A percentile compares a stretch with the other conserved stretches of the same genome.
Conservation (phyloP, 1,284 basidiomycete species). For the Apiotrichum porosum region DNA sequence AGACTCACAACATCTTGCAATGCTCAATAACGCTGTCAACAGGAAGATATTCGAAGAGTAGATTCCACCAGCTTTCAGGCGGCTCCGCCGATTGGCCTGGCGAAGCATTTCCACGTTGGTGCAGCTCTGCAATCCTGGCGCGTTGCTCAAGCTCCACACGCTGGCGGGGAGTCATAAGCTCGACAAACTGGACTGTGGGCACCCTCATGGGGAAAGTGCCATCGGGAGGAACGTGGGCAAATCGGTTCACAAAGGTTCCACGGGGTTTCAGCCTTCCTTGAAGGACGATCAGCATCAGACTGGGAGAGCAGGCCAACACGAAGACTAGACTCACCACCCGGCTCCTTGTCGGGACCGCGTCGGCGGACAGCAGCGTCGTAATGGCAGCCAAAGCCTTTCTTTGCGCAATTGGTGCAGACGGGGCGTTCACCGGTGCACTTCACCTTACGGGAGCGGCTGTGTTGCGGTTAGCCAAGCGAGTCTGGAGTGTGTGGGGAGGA, state of each 20-base stretch:
- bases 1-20: neutral
- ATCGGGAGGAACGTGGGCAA: neutral
- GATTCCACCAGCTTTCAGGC: constrained; percentile 1
- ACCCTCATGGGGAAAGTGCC: no score
- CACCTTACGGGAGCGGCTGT: constrained; percentile 20
- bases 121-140: no score
- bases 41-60: neutral
- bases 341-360: constrained; percentile 23
- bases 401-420: constrained; percentile 13
- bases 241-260: constrained; percentile 3
- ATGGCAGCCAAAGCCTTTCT: constrained; percentile 13
- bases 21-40: neutral
- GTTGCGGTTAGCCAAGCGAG: neutral
- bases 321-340: constrained; percentile 21
- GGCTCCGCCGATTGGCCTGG: neutral
- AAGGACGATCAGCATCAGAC: neutral
- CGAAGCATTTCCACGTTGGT: no score
- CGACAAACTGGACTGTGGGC: no score
- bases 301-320: no score
- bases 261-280: constrained; percentile 13
- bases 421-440: constrained; percentile 21
- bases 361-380: constrained; percentile 16
- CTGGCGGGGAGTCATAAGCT: no score
- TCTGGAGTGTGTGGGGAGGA: neutral
- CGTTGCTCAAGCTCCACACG: no score